These are phyloP conservation scores for Candida manassasensis DNA, from an alignment of 805 yeast genomes.

Conservation along the genomic window DNA sequence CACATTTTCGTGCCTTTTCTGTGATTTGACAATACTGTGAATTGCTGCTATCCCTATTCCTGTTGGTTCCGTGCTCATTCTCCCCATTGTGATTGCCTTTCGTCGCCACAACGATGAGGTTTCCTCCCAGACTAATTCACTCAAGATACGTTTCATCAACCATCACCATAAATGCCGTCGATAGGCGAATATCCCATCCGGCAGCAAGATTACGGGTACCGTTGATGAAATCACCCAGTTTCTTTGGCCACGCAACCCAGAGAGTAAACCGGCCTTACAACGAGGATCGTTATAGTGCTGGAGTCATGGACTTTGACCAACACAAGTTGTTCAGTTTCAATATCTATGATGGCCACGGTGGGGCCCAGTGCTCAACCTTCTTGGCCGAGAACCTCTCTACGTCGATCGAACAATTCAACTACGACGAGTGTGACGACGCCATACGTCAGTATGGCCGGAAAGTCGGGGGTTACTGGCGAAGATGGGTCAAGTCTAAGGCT, in stretches of 20 bases:
- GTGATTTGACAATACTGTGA: too few relatives aligned
- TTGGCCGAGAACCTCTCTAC: slow-evolving; percentile 49
- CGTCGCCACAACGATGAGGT: too few relatives aligned
- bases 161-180: slow-evolving; percentile 26
- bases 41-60: too few relatives aligned
- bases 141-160: slow-evolving; percentile 15
- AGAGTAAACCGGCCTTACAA: slow-evolving; percentile 73
- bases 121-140: neutral
- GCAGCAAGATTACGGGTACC: slow-evolving; percentile 46
- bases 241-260: slow-evolving; percentile 73
- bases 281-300: slow-evolving; percentile 76
- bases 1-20: too few relatives aligned
- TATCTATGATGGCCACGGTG: slow-evolving; percentile 95
- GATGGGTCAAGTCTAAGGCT: slow-evolving; percentile 53
- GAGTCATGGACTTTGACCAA: slow-evolving; percentile 40
- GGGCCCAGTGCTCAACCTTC: slow-evolving; percentile 64
- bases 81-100: too few relatives aligned
- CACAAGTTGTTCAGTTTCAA: slow-evolving; percentile 53
- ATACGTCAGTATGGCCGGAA: slow-evolving; percentile 50
- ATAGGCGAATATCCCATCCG: slow-evolving; percentile 11
- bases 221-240: slow-evolving; percentile 59
- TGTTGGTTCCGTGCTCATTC: too few relatives aligned
- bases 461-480: slow-evolving; percentile 83
- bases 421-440: slow-evolving; percentile 36
- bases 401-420: slow-evolving; percentile 44